phyloP scores from a whole-genome alignment of 306 rosid genomes.

The Pyrus pyrifolia region DNA sequence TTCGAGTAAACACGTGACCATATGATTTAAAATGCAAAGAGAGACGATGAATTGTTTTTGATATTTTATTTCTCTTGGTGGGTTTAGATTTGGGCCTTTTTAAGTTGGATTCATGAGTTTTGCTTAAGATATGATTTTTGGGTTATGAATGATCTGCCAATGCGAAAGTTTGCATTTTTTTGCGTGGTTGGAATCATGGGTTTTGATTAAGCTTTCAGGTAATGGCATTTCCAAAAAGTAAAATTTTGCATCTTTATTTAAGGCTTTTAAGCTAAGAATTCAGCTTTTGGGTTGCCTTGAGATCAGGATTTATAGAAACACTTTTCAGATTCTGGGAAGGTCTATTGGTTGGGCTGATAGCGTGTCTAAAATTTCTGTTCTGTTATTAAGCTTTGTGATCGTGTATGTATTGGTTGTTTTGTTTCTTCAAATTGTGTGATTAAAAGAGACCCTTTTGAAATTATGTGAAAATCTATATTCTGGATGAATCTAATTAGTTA shows the following conservation, averaged over 20 bases:
- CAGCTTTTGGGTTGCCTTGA: not conserved
- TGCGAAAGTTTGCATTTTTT: no score
- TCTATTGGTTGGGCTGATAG: not conserved
- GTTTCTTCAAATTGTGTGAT: not conserved
- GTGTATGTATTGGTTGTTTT: not conserved
- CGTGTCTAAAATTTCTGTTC: not conserved
- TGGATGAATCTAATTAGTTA: no score
- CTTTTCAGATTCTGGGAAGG: no score
- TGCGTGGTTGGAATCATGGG: not conserved
- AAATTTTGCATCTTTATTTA: not conserved
- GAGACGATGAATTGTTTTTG: no score
- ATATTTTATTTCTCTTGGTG: no score
- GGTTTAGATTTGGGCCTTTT: not conserved
- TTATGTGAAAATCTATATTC: not conserved
- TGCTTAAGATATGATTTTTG: not conserved
- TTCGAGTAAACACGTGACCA: no score
- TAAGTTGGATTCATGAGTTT: not conserved
- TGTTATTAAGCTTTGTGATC: not conserved
- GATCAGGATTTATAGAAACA: no score
- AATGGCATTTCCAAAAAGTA: not conserved
- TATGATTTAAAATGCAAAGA: no score
- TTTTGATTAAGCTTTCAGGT: not conserved
- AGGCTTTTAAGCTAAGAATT: not conserved
- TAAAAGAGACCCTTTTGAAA: not conserved
- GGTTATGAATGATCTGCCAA: no score